Conservation (phyloP, 257 asterid species). For the Catharanthus roseus region DNA sequence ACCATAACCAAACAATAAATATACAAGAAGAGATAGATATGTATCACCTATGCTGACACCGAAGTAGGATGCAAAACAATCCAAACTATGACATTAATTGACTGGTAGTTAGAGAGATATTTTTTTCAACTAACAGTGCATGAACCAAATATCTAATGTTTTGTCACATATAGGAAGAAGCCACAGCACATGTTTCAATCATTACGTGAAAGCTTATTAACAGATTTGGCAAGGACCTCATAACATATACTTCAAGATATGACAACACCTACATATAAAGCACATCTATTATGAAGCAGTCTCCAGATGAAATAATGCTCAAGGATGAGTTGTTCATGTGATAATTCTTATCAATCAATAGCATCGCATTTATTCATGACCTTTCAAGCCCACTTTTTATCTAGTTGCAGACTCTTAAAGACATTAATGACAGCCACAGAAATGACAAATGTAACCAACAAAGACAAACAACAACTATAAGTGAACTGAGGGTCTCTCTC, state of each 20-base stretch:
- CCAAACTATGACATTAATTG: not conserved
- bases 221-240: not conserved
- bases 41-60: not conserved
- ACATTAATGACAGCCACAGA: not conserved
- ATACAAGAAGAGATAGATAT: not conserved
- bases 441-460: not conserved
- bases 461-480: not conserved
- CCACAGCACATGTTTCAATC: not conserved
- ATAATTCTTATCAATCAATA: not conserved
- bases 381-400: not conserved
- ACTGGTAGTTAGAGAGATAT: not conserved
- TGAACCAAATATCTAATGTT: not conserved
- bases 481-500: not conserved
- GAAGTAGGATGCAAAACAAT: not conserved
- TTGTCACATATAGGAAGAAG: not conserved
- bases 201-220: not conserved
- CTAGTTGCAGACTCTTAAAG: not conserved
- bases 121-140: not conserved
- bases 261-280: not conserved
- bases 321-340: not conserved
- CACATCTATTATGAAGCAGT: not conserved
- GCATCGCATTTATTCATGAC: not conserved
- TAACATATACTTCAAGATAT: not conserved
- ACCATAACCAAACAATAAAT: not conserved
- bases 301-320: not conserved